Conservation (phyloP, 2,329 filamentous ascomycete species). For the Phyllosticta citrichinensis region DNA sequence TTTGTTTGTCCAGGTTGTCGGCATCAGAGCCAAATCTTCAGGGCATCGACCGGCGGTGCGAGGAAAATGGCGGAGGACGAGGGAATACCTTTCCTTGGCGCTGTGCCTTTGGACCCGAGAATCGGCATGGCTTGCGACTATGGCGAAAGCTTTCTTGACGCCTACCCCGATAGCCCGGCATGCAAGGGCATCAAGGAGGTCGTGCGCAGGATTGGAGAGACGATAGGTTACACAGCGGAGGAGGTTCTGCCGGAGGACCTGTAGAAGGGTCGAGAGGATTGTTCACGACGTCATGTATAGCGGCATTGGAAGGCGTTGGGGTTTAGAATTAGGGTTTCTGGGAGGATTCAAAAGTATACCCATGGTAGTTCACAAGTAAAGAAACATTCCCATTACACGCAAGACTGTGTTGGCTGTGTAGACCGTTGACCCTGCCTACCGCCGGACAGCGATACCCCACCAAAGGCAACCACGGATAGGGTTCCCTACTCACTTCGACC, state of each 20-base stretch:
- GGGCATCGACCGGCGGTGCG: slow-evolving; percentile 82
- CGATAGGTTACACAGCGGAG: slow-evolving; percentile 22
- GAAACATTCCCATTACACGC: neutral
- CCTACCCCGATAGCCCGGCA: slow-evolving; percentile 85
- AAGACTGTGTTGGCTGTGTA: neutral
- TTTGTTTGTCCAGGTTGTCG: slow-evolving; percentile 94
- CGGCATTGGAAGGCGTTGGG: neutral
- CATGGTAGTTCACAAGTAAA: neutral
- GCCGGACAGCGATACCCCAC: too few species aligned
- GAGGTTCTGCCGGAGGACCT: slow-evolving; percentile 19
- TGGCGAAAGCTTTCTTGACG: slow-evolving; percentile 94
- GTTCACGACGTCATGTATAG: neutral
- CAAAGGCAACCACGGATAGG: too few species aligned
- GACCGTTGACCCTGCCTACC: too few species aligned
- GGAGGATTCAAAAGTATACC: neutral
- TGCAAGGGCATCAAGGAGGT: slow-evolving; percentile 73
- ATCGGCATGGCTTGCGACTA: slow-evolving; percentile 97
- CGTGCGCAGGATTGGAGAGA: slow-evolving; percentile 58
- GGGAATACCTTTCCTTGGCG: slow-evolving; percentile 76
- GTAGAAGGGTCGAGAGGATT: neutral
- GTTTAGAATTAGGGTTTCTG: neutral
- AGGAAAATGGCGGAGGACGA: slow-evolving; percentile 72
- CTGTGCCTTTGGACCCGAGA: slow-evolving; percentile 82
- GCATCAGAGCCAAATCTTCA: slow-evolving; percentile 73
- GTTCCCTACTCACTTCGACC: too few species aligned